Evolutionary conservation across 2,329 filamentous ascomycete genomes (phyloP), one percentile per base, ranked within the genome.

Genomic region (Alternaria burnsii): DNA sequence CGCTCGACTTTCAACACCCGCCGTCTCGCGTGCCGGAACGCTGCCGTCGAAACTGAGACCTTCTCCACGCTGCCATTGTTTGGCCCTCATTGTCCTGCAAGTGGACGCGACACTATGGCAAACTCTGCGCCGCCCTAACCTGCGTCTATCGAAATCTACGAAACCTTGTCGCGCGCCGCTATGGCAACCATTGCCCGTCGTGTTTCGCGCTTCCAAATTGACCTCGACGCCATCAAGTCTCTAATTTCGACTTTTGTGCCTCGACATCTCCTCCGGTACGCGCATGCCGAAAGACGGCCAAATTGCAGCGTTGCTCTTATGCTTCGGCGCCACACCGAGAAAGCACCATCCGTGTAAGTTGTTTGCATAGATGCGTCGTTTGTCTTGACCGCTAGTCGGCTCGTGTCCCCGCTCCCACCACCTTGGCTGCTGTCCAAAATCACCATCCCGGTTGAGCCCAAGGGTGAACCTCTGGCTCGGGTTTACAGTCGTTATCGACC

Each of bases 401-500:
- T 62, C 44, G 66, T 62, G 68, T 68, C 58, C 47, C 58, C 52
- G 60, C 55, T 65, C 55, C 65, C 62, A 58, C 63, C 52, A 67
- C 65, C 46, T 63, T 67, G 63, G 56, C 40, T 56, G 59, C 63
- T 65, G 60, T 66, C 68, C 58, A 70, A 62, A 69, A 60, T 71
- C 47, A 63, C 20, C 41, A 67, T 67, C 65, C 68, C 66, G 61
- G 68, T 14, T 36, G 32, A 36, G 32, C 63, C 55, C 59, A 53
- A 69, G 61, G 58, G 63, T 51, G 66, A 71, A 70, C 73, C 73
- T 65, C 54, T 57, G 47, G 51, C 63, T 66, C 61, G 71, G 74
- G 61, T 54, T 61, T 55, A 7, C 40, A 52, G 26, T 62, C 55
- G 59, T 61, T 65, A 38, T 66, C 61, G 61, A 58, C 36, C 59